These are phyloP conservation scores for Camelina laxa DNA, from an alignment of 345 rosid species.

Conservation along the genomic window DNA sequence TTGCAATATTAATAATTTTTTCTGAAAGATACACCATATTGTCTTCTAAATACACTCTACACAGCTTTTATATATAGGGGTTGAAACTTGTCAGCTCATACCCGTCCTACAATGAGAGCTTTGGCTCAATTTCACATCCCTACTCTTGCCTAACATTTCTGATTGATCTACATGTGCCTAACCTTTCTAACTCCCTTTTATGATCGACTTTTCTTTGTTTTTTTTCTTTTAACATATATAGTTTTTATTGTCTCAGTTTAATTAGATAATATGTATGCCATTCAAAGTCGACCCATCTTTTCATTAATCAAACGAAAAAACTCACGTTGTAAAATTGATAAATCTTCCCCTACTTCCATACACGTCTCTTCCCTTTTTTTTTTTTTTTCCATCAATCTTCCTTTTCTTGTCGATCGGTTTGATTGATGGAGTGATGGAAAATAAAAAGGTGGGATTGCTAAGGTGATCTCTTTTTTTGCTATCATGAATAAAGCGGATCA, in stretches of 20 bases:
- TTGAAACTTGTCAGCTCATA: background rate
- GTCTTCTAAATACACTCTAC: too few species aligned
- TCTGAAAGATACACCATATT: too few species aligned
- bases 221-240: background rate
- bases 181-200: background rate
- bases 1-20: background rate
- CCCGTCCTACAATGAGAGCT: background rate
- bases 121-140: background rate
- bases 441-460: background rate
- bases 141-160: conserved; percentile 12
- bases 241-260: background rate
- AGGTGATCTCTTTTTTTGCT: background rate
- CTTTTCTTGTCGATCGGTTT: conserved; percentile 8
- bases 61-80: background rate
- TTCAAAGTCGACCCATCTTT: background rate
- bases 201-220: conserved; percentile 8
- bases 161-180: conserved; percentile 21
- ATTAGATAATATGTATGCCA: background rate
- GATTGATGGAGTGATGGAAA: too few species aligned
- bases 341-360: background rate
- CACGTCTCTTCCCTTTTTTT: background rate
- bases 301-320: background rate
- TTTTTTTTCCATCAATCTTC: background rate
- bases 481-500: too few species aligned
- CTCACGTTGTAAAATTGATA: background rate